Conservation (phyloP, 768 basidiomycete genomes). For the Suillus plorans region DNA sequence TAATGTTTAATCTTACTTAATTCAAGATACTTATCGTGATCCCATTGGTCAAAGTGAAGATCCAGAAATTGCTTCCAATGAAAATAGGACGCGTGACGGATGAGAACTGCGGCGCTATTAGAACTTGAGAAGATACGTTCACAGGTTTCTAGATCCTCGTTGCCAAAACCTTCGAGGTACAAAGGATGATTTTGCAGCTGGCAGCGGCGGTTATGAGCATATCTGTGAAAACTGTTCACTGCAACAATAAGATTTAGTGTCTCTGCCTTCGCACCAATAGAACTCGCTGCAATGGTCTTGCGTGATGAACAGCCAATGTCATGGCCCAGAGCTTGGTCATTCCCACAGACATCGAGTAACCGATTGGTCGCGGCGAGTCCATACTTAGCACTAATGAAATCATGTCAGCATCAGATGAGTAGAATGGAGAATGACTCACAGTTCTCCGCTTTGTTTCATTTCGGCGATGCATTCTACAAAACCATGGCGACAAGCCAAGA, state of each 20-base stretch:
- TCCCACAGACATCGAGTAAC: slow-evolving; percentile 21
- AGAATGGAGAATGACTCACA: slow-evolving; percentile 26
- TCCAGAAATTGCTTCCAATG: slow-evolving; percentile 17
- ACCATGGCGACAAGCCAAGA: slow-evolving; percentile 22
- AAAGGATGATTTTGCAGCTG: slow-evolving; percentile 17
- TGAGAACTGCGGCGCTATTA: slow-evolving; percentile 7
- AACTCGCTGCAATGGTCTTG: slow-evolving; percentile 16
- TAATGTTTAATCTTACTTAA: background rate
- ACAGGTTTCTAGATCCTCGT: slow-evolving; percentile 20
- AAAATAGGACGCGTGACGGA: slow-evolving; percentile 12
- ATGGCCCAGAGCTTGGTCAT: slow-evolving; percentile 18
- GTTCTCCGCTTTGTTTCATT: slow-evolving; percentile 36
- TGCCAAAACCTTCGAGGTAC: slow-evolving; percentile 13
- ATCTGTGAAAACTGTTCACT: slow-evolving; percentile 21
- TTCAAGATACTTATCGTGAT: slow-evolving; percentile 1
- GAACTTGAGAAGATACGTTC: slow-evolving; percentile 3
- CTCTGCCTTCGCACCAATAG: slow-evolving; percentile 11
- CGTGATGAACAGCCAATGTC: slow-evolving; percentile 30
- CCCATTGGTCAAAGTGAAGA: slow-evolving; percentile 9
- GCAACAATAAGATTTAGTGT: slow-evolving; percentile 9
- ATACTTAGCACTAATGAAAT: background rate
- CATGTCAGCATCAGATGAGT: background rate
- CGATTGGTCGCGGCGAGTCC: slow-evolving; percentile 16
- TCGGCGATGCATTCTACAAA: slow-evolving; percentile 30
- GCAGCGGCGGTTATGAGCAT: slow-evolving; percentile 19